Evolutionary conservation across 805 yeast species (phyloP).

Genomic region (Millerozyma miso): DNA sequence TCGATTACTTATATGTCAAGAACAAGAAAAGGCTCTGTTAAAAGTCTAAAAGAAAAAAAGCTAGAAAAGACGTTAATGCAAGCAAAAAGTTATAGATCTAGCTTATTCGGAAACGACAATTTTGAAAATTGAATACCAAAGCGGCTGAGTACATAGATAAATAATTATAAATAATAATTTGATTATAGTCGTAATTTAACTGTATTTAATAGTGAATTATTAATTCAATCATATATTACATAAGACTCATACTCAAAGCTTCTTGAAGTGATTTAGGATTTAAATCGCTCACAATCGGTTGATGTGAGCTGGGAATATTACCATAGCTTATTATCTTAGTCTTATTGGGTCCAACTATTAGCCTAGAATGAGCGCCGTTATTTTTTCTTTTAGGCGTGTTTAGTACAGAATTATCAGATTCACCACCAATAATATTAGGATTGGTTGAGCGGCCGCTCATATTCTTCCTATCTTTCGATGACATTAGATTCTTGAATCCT

Average conservation of each 20-base stretch:
- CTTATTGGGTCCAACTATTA: slow-evolving; percentile 41
- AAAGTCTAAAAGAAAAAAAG: slow-evolving; percentile 22
- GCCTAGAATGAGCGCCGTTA: slow-evolving; percentile 38
- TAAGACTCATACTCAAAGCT: slow-evolving; percentile 30
- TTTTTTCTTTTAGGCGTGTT: slow-evolving; percentile 29
- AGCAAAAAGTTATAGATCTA: slow-evolving; percentile 15
- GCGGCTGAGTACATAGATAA: no score
- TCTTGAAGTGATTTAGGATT: slow-evolving; percentile 47
- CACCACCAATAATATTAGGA: not conserved
- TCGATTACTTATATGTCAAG: slow-evolving; percentile 54
- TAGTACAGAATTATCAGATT: slow-evolving; percentile 6
- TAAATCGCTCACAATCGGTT: slow-evolving; percentile 34
- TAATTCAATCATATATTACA: slow-evolving; percentile 6
- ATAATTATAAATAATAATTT: no score
- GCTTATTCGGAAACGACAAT: slow-evolving; percentile 14
- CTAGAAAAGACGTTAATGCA: slow-evolving; percentile 22
- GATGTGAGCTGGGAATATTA: slow-evolving; percentile 30
- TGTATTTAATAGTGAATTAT: no score
- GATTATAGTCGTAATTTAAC: no score
- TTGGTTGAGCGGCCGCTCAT: not conserved
- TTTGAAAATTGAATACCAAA: slow-evolving; percentile 15
- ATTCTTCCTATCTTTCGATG: not conserved
- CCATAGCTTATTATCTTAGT: slow-evolving; percentile 42
- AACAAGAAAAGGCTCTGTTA: slow-evolving; percentile 17
- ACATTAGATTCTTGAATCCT: slow-evolving; percentile 22